These are phyloP conservation scores for Trametopsis cervina DNA, from an alignment of 768 basidiomycete species.

Conservation along the genomic window DNA sequence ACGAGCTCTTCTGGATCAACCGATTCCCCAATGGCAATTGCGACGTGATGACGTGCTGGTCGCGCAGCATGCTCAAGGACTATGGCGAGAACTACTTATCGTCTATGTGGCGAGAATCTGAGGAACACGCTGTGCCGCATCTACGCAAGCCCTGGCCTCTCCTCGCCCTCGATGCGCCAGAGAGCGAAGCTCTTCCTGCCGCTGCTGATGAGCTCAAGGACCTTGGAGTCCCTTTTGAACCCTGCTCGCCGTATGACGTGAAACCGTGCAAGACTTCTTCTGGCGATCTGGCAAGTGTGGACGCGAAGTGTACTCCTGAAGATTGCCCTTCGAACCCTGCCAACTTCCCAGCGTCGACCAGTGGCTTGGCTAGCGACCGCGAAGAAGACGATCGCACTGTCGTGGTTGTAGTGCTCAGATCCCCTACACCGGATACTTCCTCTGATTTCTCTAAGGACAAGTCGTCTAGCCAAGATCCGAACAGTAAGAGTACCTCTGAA, in stretches of 20 bases:
- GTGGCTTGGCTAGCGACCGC: not conserved
- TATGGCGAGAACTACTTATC: constrained; percentile 20
- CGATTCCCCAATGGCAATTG: constrained; percentile 14
- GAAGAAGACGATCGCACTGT: not conserved
- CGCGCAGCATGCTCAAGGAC: constrained; percentile 28
- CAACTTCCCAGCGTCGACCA: not conserved
- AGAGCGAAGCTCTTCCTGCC: not conserved
- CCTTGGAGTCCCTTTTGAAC: not conserved
- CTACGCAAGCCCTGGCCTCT: not conserved
- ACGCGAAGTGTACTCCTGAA: not conserved
- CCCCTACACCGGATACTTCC: too few species aligned
- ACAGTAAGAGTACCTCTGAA: too few species aligned
- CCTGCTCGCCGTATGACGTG: not conserved
- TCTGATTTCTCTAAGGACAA: too few species aligned
- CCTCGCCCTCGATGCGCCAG: not conserved
- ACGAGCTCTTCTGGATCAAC: constrained; percentile 22
- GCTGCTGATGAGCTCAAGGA: not conserved
- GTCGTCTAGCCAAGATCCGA: too few species aligned
- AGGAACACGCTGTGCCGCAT: not conserved
- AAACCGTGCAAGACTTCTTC: not conserved
- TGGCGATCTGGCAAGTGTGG: not conserved
- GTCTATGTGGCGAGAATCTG: not conserved
- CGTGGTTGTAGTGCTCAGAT: too few species aligned
- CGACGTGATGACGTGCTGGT: constrained; percentile 22
- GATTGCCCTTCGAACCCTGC: not conserved